Percentiles rank a stretch among this genome's conserved stretches.
Evolutionary conservation across 805 yeast genomes (phyloP).

Genomic region (Monosporozyma yasuniensis): DNA sequence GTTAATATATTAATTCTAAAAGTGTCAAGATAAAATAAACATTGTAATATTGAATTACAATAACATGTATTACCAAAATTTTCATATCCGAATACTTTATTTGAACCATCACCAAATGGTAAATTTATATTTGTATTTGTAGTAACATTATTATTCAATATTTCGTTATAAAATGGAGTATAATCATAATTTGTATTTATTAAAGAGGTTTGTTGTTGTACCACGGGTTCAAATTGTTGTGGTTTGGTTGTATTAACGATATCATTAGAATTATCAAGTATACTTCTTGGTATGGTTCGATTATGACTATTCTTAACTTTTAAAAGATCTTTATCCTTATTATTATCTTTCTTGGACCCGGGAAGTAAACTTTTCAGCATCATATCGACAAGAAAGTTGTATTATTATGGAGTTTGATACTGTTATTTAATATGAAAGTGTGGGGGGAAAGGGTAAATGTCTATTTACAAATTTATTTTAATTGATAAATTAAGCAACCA

Average conservation of each 20-base stretch:
- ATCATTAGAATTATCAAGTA: neutral
- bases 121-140: conserved; percentile 1
- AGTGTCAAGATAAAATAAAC: conserved; percentile 63
- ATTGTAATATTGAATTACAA: conserved; percentile 86
- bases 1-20: conserved; percentile 52
- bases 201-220: neutral
- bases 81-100: conserved; percentile 71
- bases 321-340: neutral
- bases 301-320: neutral
- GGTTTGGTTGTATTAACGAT: neutral
- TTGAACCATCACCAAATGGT: conserved; percentile 41
- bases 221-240: neutral
- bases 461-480: no score
- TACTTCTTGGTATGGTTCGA: neutral
- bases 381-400: no score
- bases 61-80: conserved; percentile 90
- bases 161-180: neutral
- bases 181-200: neutral
- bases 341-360: neutral
- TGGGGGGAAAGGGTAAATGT: no score
- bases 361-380: neutral
- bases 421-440: no score
- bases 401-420: no score
- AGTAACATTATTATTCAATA: neutral
- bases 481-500: no score